Evolutionary conservation across 202 grass and related monocot species (phyloP).

Genomic region (Setaria italica): DNA sequence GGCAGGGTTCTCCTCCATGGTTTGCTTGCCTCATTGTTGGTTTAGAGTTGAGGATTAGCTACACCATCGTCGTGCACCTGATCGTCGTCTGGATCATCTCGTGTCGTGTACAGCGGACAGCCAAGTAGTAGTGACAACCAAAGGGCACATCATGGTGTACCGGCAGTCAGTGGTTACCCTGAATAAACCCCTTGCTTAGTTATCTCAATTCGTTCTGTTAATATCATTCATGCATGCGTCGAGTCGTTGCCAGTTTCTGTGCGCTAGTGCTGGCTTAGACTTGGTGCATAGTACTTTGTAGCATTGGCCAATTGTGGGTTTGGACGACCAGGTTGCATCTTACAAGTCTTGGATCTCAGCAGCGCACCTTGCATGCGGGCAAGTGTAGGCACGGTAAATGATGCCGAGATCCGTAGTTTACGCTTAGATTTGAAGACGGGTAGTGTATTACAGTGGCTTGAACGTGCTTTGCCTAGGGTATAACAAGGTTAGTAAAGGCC

Average conservation of each 20-base stretch:
- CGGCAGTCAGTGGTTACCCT: not conserved
- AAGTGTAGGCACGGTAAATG: no score
- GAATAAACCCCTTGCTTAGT: not conserved
- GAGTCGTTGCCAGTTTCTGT: not conserved
- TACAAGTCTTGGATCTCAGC: no score
- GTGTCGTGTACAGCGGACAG: constrained; percentile 37
- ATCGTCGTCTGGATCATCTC: not conserved
- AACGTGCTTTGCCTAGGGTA: no score
- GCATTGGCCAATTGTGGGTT: no score
- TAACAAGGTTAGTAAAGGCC: no score
- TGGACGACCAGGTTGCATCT: no score
- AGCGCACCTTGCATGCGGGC: no score
- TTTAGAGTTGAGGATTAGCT: constrained; percentile 27
- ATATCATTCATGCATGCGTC: not conserved
- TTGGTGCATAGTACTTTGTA: no score
- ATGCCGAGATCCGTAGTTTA: no score
- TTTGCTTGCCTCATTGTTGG: not conserved
- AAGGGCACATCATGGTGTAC: not conserved
- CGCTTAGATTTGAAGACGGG: no score
- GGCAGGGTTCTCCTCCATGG: not conserved
- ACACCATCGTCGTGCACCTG: not conserved
- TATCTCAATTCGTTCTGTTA: not conserved
- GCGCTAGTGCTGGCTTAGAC: not conserved
- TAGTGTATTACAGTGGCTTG: no score
- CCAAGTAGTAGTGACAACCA: not conserved